A percentile compares a stretch with the other conserved stretches of the same genome.
Evolutionary conservation across 2,329 filamentous ascomycete species (phyloP).

Genomic region (Alternaria hordeiaustralica): DNA sequence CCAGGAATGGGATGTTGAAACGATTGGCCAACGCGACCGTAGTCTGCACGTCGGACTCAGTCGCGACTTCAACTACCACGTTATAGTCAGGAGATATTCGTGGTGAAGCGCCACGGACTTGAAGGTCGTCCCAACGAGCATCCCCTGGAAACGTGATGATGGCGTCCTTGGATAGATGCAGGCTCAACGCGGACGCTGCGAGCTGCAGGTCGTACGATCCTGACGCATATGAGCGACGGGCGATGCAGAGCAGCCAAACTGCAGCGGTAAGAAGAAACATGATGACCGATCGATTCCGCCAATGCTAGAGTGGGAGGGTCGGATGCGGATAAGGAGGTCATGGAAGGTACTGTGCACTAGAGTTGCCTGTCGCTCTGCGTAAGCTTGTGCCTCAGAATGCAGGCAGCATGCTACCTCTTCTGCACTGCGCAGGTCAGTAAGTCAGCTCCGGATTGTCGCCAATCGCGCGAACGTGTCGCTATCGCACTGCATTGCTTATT

Average conservation of each 20-base stretch:
- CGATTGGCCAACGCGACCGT: constrained; percentile 16
- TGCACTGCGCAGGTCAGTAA: too few relatives aligned
- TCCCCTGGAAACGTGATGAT: constrained; percentile 21
- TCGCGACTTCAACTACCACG: constrained; percentile 24
- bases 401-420: too few relatives aligned
- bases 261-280: too few relatives aligned
- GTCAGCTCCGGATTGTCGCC: too few relatives aligned
- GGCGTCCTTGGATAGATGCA: constrained; percentile 15
- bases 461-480: too few relatives aligned
- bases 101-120: constrained; percentile 24
- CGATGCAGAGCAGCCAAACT: not conserved
- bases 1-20: constrained; percentile 46
- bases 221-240: not conserved
- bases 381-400: too few relatives aligned
- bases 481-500: too few relatives aligned
- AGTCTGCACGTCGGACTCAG: constrained; percentile 22
- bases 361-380: too few relatives aligned
- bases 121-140: constrained; percentile 17
- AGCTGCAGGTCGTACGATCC: not conserved
- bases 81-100: constrained; percentile 22
- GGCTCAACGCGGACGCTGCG: not conserved
- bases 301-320: too few relatives aligned
- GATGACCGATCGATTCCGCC: too few relatives aligned
- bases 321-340: too few relatives aligned
- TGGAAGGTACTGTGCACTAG: too few relatives aligned